Conservation (phyloP, 176 grass and related monocot genomes). For the Oryza nivara region DNA sequence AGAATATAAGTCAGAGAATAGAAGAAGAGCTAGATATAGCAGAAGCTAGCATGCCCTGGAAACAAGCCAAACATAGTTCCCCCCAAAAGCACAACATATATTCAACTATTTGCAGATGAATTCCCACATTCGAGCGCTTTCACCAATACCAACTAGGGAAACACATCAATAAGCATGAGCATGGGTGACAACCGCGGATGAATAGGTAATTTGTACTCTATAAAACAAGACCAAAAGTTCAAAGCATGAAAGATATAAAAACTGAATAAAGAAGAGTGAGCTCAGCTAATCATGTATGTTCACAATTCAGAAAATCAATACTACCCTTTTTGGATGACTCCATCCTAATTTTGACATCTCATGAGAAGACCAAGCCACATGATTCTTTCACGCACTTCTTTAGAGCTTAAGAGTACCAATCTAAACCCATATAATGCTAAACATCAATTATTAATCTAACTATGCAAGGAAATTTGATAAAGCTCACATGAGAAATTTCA, state of each 20-base stretch:
- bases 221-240: background rate
- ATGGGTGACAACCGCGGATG: background rate
- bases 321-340: background rate
- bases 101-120: background rate
- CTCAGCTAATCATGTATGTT: background rate
- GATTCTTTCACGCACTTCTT: background rate
- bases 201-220: background rate
- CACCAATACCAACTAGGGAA: background rate
- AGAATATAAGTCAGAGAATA: background rate
- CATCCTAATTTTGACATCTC: background rate
- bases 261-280: no score
- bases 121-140: background rate
- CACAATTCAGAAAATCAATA: background rate
- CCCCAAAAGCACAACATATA: background rate
- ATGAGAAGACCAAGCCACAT: background rate
- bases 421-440: background rate
- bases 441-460: background rate
- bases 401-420: background rate
- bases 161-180: background rate
- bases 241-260: background rate
- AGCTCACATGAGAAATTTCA: slow-evolving; percentile 8
- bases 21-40: background rate
- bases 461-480: background rate
- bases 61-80: background rate
- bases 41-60: background rate